Percentiles rank a stretch among this genome's conserved stretches.
phyloP scores from a whole-genome alignment of 2,329 filamentous ascomycete species.

The Myriosclerotinia curreyana region DNA sequence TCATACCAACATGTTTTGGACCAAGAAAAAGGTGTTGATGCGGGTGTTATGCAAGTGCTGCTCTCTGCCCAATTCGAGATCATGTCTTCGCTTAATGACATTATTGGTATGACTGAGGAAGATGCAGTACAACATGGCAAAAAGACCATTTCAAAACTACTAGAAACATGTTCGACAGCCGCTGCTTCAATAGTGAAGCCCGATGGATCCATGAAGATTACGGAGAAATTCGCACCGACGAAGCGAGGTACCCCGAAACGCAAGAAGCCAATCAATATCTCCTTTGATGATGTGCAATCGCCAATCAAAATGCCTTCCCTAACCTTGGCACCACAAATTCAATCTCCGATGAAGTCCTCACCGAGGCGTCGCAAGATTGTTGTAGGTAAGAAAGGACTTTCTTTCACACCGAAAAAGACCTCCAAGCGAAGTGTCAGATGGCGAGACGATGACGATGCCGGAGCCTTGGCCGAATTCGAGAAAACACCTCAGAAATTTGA shows the following conservation, averaged over 20 bases:
- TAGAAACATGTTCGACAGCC: constrained; percentile 71
- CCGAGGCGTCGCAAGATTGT: constrained; percentile 74
- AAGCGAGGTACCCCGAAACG: constrained; percentile 76
- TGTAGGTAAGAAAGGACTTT: constrained; percentile 66
- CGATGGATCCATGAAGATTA: constrained; percentile 62
- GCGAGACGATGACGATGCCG: constrained; percentile 87
- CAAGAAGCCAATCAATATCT: constrained; percentile 50
- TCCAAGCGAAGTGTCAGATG: constrained; percentile 79
- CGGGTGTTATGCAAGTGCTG: constrained; percentile 74
- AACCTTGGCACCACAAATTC: constrained; percentile 39
- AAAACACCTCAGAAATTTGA: constrained; percentile 76
- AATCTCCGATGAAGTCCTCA: constrained; percentile 70
- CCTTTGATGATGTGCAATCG: constrained; percentile 28
- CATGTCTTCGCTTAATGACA: constrained; percentile 75
- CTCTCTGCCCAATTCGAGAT: constrained; percentile 91
- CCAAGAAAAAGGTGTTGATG: constrained; percentile 78
- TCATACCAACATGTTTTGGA: constrained; percentile 74
- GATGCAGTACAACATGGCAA: constrained; percentile 80
- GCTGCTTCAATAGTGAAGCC: constrained; percentile 86
- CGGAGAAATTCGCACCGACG: constrained; percentile 66
- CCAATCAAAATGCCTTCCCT: constrained; percentile 43
- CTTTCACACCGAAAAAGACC: constrained; percentile 80
- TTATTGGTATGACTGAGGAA: constrained; percentile 76
- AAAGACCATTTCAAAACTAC: constrained; percentile 70
- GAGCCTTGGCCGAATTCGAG: constrained; percentile 83